Conservation (phyloP, 768 basidiomycete genomes). For the Trametes sanguinea region DNA sequence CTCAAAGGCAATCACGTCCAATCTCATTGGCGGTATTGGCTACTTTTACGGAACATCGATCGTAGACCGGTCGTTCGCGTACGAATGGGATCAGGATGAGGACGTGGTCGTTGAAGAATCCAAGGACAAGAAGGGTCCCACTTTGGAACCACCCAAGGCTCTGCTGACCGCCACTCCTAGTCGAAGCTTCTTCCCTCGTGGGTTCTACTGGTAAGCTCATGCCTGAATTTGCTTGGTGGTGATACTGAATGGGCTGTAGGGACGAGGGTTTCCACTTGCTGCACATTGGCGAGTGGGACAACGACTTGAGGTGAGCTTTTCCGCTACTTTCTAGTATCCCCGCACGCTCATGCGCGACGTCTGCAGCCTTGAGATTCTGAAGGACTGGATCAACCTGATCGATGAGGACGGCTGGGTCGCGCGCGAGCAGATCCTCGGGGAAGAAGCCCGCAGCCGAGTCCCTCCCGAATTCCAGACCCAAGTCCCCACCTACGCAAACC, state of each 20-base stretch:
- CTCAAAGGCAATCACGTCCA: slow-evolving; percentile 88
- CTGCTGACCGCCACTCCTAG: slow-evolving; percentile 93
- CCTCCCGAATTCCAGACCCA: slow-evolving; percentile 90
- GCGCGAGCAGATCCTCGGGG: slow-evolving; percentile 94
- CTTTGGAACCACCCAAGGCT: slow-evolving; percentile 70
- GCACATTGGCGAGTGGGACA: slow-evolving; percentile 92
- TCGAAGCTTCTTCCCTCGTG: slow-evolving; percentile 94
- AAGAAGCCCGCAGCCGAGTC: slow-evolving; percentile 93
- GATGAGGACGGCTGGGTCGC: slow-evolving; percentile 97
- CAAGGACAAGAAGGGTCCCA: slow-evolving; percentile 55
- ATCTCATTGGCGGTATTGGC: slow-evolving; percentile 89
- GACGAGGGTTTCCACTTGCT: slow-evolving; percentile 97
- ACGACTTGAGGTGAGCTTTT: slow-evolving; percentile 65
- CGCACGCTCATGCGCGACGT: not conserved
- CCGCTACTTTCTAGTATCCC: not conserved
- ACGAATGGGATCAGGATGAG: slow-evolving; percentile 87
- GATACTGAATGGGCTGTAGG: slow-evolving; percentile 44
- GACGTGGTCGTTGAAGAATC: slow-evolving; percentile 47
- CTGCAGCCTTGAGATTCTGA: slow-evolving; percentile 80
- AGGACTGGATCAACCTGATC: slow-evolving; percentile 86
- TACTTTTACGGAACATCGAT: slow-evolving; percentile 94
- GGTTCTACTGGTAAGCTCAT: slow-evolving; percentile 85
- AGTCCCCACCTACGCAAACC: slow-evolving; percentile 93
- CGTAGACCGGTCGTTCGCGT: slow-evolving; percentile 80
- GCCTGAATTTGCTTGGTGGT: not conserved